A percentile compares a stretch with the other conserved stretches of the same genome.
Conservation (phyloP, 1,284 basidiomycete genomes). For the Microbotryum scabiosae region DNA sequence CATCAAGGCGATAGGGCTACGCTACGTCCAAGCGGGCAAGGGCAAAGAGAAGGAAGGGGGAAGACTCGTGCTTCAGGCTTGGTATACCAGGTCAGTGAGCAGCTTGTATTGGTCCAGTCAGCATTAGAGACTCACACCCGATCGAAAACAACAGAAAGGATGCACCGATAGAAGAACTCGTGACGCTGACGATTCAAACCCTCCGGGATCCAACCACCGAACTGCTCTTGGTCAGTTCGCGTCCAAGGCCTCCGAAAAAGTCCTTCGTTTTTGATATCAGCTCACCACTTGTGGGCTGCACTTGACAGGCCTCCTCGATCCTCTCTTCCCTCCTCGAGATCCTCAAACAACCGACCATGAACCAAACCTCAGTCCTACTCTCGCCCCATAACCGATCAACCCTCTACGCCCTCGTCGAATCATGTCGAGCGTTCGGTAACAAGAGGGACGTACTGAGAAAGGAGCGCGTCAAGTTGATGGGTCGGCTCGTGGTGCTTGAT, state of each 20-base stretch:
- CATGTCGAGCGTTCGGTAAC: slow-evolving; percentile 2
- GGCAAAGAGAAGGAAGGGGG: slow-evolving; percentile 72
- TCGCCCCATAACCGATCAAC: not conserved
- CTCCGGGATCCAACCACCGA: not conserved
- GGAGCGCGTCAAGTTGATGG: slow-evolving; percentile 18
- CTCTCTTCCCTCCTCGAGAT: slow-evolving; percentile 14
- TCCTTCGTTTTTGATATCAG: too few relatives aligned
- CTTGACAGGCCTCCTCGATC: slow-evolving; percentile 7
- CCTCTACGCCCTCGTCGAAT: slow-evolving; percentile 15
- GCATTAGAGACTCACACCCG: too few relatives aligned
- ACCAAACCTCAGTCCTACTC: not conserved
- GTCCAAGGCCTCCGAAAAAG: too few relatives aligned
- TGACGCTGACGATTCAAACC: not conserved
- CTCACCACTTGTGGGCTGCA: not conserved
- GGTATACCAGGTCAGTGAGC: slow-evolving; percentile 61
- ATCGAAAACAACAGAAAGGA: too few relatives aligned
- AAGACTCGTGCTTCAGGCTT: slow-evolving; percentile 58
- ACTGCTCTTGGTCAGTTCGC: not conserved
- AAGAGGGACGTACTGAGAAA: slow-evolving; percentile 3
- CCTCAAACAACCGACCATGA: not conserved
- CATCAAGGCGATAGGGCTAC: slow-evolving; percentile 56
- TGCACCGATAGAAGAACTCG: too few relatives aligned
- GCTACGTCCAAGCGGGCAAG: slow-evolving; percentile 55
- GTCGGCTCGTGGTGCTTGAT: slow-evolving; percentile 17
- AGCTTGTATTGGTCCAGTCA: too few relatives aligned